Evolutionary conservation across 148 eudicot species (phyloP).

Genomic region (Camellia granthamiana): DNA sequence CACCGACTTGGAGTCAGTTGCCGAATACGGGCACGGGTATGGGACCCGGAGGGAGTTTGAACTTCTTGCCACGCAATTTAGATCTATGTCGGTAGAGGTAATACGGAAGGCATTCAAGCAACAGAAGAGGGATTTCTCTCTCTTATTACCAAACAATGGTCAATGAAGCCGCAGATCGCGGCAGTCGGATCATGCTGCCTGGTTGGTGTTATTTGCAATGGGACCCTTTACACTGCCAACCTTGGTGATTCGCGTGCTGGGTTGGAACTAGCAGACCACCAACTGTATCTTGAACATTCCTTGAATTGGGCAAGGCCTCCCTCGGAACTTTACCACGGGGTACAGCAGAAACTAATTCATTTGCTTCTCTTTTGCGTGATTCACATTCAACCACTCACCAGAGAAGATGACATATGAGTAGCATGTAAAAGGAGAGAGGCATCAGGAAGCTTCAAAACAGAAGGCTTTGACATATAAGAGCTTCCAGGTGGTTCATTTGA

Average conservation of each 20-base stretch:
- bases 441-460: constrained; percentile 69
- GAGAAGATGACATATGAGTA: constrained; percentile 38
- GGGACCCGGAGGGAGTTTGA: constrained; percentile 78
- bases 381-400: constrained; percentile 42
- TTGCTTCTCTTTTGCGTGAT: constrained; percentile 72
- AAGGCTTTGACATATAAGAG: constrained; percentile 27
- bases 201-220: constrained; percentile 60
- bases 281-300: constrained; percentile 65
- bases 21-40: constrained; percentile 68
- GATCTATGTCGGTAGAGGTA: constrained; percentile 71
- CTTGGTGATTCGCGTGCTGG: constrained; percentile 83
- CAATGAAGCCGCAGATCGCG: constrained; percentile 66
- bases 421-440: constrained; percentile 69
- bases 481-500: constrained; percentile 18
- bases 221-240: constrained; percentile 65
- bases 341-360: constrained; percentile 37
- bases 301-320: constrained; percentile 59
- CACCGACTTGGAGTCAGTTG: constrained; percentile 83
- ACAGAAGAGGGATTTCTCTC: constrained; percentile 80
- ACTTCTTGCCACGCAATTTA: constrained; percentile 41
- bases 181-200: constrained; percentile 87
- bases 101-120: constrained; percentile 77
- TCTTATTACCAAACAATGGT: constrained; percentile 70
- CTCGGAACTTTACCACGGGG: constrained; percentile 67
- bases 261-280: constrained; percentile 73